A percentile compares a stretch with the other conserved stretches of the same genome.
Conservation (phyloP, 1,284 basidiomycete species). For the Apiotrichum gamsii region DNA sequence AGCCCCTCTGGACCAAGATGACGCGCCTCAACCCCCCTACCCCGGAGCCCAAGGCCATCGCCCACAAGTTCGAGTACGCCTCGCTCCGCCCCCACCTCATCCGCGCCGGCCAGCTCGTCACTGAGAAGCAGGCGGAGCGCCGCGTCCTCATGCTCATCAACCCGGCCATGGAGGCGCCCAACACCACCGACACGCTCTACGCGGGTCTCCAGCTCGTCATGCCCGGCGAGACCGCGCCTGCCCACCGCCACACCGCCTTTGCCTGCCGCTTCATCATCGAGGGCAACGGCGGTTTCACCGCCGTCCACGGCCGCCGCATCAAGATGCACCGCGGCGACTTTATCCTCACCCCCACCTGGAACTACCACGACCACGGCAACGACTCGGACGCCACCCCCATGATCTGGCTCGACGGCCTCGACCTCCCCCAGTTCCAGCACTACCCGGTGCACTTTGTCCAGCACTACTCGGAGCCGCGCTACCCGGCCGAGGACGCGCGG, state of each 20-base stretch:
- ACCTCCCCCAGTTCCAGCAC: constrained; percentile 22
- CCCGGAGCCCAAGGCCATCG: constrained; percentile 15
- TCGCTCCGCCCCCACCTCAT: constrained; percentile 17
- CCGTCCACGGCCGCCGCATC: constrained; percentile 19
- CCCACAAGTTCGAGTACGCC: constrained; percentile 21
- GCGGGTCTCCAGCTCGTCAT: constrained; percentile 23
- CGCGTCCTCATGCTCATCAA: constrained; percentile 25
- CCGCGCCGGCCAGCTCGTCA: constrained; percentile 19
- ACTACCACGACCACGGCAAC: constrained; percentile 24
- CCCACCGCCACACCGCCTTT: constrained; percentile 23
- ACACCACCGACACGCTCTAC: constrained; percentile 24
- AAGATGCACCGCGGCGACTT: constrained; percentile 24
- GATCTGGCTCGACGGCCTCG: constrained; percentile 26
- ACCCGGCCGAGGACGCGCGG: constrained; percentile 18
- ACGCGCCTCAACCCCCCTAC: constrained; percentile 10
- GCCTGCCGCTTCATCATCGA: constrained; percentile 24
- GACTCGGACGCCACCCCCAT: constrained; percentile 16
- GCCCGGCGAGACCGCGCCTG: constrained; percentile 23
- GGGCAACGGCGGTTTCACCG: constrained; percentile 23
- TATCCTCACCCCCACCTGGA: constrained; percentile 22
- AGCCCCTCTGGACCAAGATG: constrained; percentile 21
- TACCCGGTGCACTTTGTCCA: constrained; percentile 23
- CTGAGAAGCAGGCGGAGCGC: constrained; percentile 22
- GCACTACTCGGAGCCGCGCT: constrained; percentile 19
- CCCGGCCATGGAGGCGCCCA: constrained; percentile 6